Conservation (phyloP, 2,329 filamentous ascomycete species). For the Thelonectria olida region DNA sequence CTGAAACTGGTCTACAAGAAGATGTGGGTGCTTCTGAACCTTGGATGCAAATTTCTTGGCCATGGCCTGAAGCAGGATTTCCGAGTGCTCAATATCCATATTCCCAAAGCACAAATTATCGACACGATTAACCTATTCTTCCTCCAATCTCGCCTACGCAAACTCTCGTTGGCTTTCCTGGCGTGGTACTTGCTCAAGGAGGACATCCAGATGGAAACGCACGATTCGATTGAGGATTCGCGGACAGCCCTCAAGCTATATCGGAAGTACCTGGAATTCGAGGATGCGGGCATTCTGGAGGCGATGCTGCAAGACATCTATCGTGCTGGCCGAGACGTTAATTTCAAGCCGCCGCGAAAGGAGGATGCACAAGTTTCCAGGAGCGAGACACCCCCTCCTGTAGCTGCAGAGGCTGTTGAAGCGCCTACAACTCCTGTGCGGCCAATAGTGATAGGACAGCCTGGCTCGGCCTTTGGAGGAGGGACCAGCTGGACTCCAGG, state of each 20-base stretch:
- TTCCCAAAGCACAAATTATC: conserved; percentile 88
- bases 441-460: conserved; percentile 46
- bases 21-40: conserved; percentile 93
- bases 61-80: conserved; percentile 96
- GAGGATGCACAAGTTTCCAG: conserved; percentile 56
- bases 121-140: conserved; percentile 95
- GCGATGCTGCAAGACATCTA: conserved; percentile 90
- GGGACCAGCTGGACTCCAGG: conserved; percentile 56
- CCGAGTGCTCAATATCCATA: conserved; percentile 96
- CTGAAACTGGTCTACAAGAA: conserved; percentile 97
- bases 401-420: conserved; percentile 48
- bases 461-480: conserved; percentile 50
- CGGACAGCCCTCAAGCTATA: conserved; percentile 89
- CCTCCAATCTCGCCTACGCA: conserved; percentile 81
- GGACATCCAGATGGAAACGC: conserved; percentile 90
- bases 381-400: conserved; percentile 65
- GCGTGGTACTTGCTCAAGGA: conserved; percentile 92
- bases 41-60: conserved; percentile 92
- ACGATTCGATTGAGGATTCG: conserved; percentile 96
- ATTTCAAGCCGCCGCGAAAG: conserved; percentile 61
- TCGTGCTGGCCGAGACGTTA: conserved; percentile 56
- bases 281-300: conserved; percentile 85
- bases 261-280: conserved; percentile 88
- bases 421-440: conserved; percentile 59
- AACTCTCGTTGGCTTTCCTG: conserved; percentile 88